phyloP scores from a whole-genome alignment of 2,329 filamentous ascomycete genomes.

The Thermothelomyces thermophilus region DNA sequence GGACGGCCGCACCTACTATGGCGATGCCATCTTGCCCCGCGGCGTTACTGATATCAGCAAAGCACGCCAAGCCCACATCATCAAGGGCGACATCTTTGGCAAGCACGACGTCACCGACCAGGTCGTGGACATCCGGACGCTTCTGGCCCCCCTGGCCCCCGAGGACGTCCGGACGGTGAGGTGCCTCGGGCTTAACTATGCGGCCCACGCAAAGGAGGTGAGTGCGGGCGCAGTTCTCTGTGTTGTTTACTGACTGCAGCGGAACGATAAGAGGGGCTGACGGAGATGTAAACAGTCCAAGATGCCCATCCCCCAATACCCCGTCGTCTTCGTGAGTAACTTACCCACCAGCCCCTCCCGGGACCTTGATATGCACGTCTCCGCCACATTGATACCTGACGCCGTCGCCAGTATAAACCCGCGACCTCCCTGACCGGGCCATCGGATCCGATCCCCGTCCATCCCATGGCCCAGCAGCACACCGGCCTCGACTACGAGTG shows the following conservation, averaged over 20 bases:
- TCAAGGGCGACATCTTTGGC: slow-evolving; percentile 61
- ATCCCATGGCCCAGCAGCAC: slow-evolving; percentile 56
- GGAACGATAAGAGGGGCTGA: neutral
- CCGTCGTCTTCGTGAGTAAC: slow-evolving; percentile 59
- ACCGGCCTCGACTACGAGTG: slow-evolving; percentile 73
- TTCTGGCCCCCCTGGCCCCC: slow-evolving; percentile 58
- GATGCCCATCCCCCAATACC: slow-evolving; percentile 62
- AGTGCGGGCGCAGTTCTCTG: too few species aligned
- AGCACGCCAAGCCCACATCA: slow-evolving; percentile 54
- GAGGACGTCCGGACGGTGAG: slow-evolving; percentile 60
- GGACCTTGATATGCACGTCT: neutral
- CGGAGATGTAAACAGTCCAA: slow-evolving; percentile 39
- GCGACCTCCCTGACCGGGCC: slow-evolving; percentile 59
- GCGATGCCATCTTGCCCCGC: slow-evolving; percentile 62
- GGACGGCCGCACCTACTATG: slow-evolving; percentile 64
- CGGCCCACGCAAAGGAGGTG: slow-evolving; percentile 62
- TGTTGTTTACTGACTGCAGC: too few species aligned
- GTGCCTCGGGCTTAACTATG: slow-evolving; percentile 67
- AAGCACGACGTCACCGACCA: slow-evolving; percentile 57
- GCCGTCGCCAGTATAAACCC: slow-evolving; percentile 53
- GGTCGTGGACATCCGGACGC: slow-evolving; percentile 45
- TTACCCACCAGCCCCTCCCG: neutral
- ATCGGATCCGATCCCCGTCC: slow-evolving; percentile 59
- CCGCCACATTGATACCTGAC: too few species aligned
- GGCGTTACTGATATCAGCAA: slow-evolving; percentile 55